These are phyloP conservation scores for Handroanthus guayacan DNA, from an alignment of 257 asterid species.

Conservation along the genomic window DNA sequence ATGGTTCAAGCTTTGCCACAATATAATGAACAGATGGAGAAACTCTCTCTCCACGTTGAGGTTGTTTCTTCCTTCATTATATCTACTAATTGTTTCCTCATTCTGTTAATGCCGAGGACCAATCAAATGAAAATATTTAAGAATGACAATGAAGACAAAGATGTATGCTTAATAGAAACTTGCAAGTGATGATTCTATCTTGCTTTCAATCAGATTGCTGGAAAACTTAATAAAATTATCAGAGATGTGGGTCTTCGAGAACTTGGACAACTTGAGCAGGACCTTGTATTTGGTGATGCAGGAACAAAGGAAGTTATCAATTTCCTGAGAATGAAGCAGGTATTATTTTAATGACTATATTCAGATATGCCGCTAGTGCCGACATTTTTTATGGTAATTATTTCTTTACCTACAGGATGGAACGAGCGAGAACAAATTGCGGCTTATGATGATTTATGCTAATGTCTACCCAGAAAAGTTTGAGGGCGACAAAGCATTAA, in stretches of 20 bases:
- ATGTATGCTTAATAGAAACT: constrained; percentile 19
- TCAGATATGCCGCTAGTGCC: constrained; percentile 17
- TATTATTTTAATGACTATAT: constrained; percentile 33
- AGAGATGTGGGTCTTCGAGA: constrained; percentile 74
- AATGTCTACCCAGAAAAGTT: constrained; percentile 76
- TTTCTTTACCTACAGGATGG: constrained; percentile 55
- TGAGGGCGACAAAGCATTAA: constrained; percentile 78
- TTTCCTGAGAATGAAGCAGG: constrained; percentile 69
- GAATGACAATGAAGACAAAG: not conserved
- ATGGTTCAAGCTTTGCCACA: constrained; percentile 96
- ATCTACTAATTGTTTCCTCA: constrained; percentile 19
- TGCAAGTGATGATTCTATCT: constrained; percentile 35
- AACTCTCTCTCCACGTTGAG: constrained; percentile 86
- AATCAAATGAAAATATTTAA: constrained; percentile 5
- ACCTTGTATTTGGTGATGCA: constrained; percentile 93
- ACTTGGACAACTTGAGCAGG: constrained; percentile 94
- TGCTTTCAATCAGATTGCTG: constrained; percentile 74
- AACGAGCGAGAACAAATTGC: constrained; percentile 56
- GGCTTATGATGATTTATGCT: constrained; percentile 88
- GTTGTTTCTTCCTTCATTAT: constrained; percentile 50
- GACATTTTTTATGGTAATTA: constrained; percentile 9
- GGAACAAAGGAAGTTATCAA: constrained; percentile 85
- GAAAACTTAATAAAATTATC: constrained; percentile 65
- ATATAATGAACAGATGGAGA: constrained; percentile 87
- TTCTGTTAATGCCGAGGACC: constrained; percentile 20